Conservation (phyloP, 257 asterid species). For the Solanum lignicaule region DNA sequence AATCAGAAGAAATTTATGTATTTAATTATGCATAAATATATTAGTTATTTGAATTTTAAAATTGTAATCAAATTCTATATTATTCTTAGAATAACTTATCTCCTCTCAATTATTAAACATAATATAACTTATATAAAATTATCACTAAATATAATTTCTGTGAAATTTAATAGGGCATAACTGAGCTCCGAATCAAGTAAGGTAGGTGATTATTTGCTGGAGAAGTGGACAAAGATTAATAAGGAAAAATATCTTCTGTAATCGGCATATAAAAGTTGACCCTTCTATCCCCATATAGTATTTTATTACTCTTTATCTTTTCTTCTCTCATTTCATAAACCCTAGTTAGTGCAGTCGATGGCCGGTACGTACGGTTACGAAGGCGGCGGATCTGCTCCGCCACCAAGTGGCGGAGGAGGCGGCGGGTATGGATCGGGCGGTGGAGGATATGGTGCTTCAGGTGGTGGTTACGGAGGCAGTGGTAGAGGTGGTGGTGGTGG, state of each 20-base stretch:
- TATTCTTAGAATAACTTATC: too few species aligned
- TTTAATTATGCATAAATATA: too few species aligned
- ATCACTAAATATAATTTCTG: too few species aligned
- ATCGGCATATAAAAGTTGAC: neutral
- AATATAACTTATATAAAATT: too few species aligned
- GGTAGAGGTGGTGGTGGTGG: neutral
- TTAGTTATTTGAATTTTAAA: too few species aligned
- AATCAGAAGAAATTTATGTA: neutral
- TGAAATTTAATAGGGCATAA: too few species aligned
- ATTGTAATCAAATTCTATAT: too few species aligned
- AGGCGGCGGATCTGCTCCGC: slow-evolving; percentile 11
- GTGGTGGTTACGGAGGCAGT: slow-evolving; percentile 39
- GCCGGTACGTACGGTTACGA: slow-evolving; percentile 10
- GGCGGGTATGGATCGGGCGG: neutral
- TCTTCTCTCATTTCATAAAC: neutral
- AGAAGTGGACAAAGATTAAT: neutral
- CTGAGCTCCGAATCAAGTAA: neutral
- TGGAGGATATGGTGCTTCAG: slow-evolving; percentile 46
- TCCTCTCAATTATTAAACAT: too few species aligned
- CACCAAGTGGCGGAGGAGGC: neutral
- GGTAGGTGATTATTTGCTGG: neutral
- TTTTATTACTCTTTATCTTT: neutral
- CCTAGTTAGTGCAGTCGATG: slow-evolving; percentile 4
- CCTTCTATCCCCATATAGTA: neutral
- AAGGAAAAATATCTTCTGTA: neutral